These are phyloP conservation scores for Cyberlindnera maritima DNA, from an alignment of 805 yeast species.

Conservation along the genomic window DNA sequence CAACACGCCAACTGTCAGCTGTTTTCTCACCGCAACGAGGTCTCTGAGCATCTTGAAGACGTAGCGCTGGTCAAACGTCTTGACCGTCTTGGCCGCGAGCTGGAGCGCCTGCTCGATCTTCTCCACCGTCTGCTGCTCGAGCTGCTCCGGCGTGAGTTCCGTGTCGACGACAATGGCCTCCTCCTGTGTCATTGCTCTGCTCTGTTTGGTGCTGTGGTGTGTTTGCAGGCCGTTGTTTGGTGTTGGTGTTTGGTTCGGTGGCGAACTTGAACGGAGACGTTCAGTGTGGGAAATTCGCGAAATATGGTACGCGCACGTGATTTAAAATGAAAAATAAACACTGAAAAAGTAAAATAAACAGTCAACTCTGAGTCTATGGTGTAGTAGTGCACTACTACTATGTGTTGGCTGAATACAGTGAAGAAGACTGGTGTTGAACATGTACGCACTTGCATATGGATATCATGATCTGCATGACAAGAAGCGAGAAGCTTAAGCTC, in stretches of 20 bases:
- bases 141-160: slow-evolving; percentile 29
- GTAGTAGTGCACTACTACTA: too few relatives aligned
- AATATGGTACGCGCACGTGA: not conserved
- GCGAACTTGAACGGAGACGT: not conserved
- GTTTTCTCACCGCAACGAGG: slow-evolving; percentile 69
- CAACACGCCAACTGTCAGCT: slow-evolving; percentile 53
- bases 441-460: too few relatives aligned
- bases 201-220: not conserved
- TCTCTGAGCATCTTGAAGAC: slow-evolving; percentile 84
- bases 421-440: too few relatives aligned
- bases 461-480: too few relatives aligned
- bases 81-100: slow-evolving; percentile 52
- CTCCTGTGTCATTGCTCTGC: slow-evolving; percentile 22
- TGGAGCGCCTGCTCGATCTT: slow-evolving; percentile 32
- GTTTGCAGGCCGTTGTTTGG: not conserved
- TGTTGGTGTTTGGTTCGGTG: not conserved
- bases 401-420: too few relatives aligned
- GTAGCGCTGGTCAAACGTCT: slow-evolving; percentile 80
- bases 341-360: too few relatives aligned
- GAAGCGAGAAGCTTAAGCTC: too few relatives aligned
- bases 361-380: too few relatives aligned
- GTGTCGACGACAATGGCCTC: slow-evolving; percentile 26
- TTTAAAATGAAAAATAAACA: too few relatives aligned
- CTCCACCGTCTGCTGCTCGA: slow-evolving; percentile 32
- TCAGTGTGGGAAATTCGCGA: not conserved